Evolutionary conservation across 805 yeast species (phyloP), one percentile per base, ranked within the genome.

Genomic region (Teunomyces cretensis): DNA sequence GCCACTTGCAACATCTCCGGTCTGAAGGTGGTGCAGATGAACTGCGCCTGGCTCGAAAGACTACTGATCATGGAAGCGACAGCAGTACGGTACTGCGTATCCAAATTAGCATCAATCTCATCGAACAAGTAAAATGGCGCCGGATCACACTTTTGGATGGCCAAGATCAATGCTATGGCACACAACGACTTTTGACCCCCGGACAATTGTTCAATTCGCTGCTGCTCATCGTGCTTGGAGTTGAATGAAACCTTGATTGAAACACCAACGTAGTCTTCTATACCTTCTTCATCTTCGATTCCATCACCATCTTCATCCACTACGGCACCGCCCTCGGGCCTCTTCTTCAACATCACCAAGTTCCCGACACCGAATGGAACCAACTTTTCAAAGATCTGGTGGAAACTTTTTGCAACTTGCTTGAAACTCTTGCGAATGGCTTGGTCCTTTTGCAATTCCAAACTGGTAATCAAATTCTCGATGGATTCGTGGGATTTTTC

Each of bases 161-260:
- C 97, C 46, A 94, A 75, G 52, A 94, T 91, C 41, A 94, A 76
- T 0, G 98, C 91, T 54, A 94, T 82, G 0, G 99, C 98, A 72
- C 98, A 91, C n/a, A 94, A 71, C 0, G 97, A 87, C 62, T 92
- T 92, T 60, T 94, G 99, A 9, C 99, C 99, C 33, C 99, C 99
- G 1, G 97, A 88, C 13, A 94, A 72, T 61, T 91, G 97, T 61
- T 89, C 96, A 45, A 92, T 84, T 49, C 87, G 76, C 49, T 85
- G 86, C 61, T 88, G 96, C 53, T 90, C 97, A 58, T 91, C 86
- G 22, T 78, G 75, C 58, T 84, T 84, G 8, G 95, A 85, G 61
- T 89, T 92, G 74, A 92, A 92, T 0, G 97, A 88, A 2, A 91
- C 97, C 8, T 84, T 75, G 44, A 94, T 88, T 0, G 95, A 79